Conservation (phyloP, 495 filamentous ascomycete genomes). For the Ascobolus immersus region DNA sequence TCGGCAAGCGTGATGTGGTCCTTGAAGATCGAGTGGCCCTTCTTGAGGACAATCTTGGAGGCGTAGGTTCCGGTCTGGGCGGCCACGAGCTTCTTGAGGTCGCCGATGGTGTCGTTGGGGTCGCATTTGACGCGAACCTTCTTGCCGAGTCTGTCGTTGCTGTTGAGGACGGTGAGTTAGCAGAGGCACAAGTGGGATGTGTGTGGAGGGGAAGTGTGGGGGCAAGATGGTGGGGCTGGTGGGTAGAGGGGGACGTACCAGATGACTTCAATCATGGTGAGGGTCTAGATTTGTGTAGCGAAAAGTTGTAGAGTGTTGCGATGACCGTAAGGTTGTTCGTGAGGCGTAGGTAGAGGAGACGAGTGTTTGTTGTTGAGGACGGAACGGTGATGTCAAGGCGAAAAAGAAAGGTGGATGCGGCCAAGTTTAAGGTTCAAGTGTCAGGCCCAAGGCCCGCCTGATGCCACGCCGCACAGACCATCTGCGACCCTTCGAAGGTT, state of each 20-base stretch:
- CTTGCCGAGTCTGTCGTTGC: constrained; percentile 14
- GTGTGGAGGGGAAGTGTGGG: not conserved
- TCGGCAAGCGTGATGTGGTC: constrained; percentile 15
- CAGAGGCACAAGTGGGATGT: not conserved
- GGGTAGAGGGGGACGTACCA: constrained; percentile 5
- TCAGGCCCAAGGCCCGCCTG: too few species aligned
- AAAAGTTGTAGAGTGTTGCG: too few species aligned
- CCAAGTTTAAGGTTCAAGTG: too few species aligned
- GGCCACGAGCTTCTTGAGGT: constrained; percentile 15
- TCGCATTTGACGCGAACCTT: constrained; percentile 16
- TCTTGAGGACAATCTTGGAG: constrained; percentile 16
- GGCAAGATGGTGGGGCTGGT: not conserved
- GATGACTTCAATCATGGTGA: constrained; percentile 14
- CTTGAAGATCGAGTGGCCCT: constrained; percentile 13
- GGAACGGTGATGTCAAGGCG: too few species aligned
- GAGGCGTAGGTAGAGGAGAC: too few species aligned
- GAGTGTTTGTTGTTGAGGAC: too few species aligned
- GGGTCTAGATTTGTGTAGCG: not conserved
- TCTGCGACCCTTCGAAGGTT: too few species aligned
- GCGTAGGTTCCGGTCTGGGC: constrained; percentile 12
- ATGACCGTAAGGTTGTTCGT: too few species aligned
- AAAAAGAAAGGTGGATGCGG: too few species aligned
- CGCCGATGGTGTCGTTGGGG: constrained; percentile 15
- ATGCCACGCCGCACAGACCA: too few species aligned
- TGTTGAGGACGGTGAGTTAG: not conserved